Percentiles rank a stretch among this genome's conserved stretches.
These are phyloP conservation scores for Sanghuangporus baumii DNA, from an alignment of 1,284 basidiomycete species.

Conservation along the genomic window DNA sequence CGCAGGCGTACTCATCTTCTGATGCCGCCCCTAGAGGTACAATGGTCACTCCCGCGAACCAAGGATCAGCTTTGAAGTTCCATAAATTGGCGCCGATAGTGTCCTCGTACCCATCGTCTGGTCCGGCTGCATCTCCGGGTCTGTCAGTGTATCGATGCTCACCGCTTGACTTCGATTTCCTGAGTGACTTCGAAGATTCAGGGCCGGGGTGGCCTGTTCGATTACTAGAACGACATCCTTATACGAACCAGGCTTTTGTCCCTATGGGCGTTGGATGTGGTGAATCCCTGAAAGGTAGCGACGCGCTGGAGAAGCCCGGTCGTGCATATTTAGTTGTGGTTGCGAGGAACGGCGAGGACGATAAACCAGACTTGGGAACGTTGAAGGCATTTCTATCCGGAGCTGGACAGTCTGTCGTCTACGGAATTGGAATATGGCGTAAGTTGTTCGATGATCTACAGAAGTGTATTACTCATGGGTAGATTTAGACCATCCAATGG, in stretches of 20 bases:
- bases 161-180: conserved; percentile 42
- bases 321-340: conserved; percentile 77
- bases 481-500: conserved; percentile 74
- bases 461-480: conserved; percentile 13
- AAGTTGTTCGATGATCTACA: conserved; percentile 31
- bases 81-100: conserved; percentile 74
- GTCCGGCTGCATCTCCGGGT: conserved; percentile 48
- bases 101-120: conserved; percentile 54
- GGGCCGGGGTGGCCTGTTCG: conserved; percentile 38
- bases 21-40: conserved; percentile 60
- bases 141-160: conserved; percentile 74
- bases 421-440: conserved; percentile 85
- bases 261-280: conserved; percentile 55
- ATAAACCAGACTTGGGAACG: conserved; percentile 68
- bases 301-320: conserved; percentile 46
- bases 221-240: conserved; percentile 70
- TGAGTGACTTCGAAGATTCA: conserved; percentile 20
- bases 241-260: conserved; percentile 84
- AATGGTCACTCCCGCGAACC: conserved; percentile 77
- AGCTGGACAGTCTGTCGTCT: conserved; percentile 78
- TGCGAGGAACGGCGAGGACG: conserved; percentile 68
- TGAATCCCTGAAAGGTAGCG: conserved; percentile 26
- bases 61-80: conserved; percentile 84
- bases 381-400: conserved; percentile 78
- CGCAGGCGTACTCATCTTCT: conserved; percentile 75